phyloP scores from a whole-genome alignment of 768 basidiomycete species.

The Collybia sp. region DNA sequence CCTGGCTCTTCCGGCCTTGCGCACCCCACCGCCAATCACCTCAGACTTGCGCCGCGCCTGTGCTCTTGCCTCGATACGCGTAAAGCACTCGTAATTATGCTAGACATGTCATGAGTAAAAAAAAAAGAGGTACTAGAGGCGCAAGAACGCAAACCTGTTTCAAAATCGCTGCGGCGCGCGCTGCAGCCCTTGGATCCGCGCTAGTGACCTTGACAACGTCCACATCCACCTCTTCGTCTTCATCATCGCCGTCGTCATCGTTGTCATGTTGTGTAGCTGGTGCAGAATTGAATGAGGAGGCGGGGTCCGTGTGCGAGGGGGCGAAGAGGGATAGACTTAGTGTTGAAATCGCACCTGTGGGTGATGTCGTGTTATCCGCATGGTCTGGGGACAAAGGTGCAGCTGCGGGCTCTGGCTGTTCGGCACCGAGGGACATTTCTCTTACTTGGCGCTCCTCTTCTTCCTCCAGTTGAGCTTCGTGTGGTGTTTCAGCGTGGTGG shows the following conservation, averaged over 20 bases:
- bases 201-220: constrained; percentile 83
- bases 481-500: too few species aligned
- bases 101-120: constrained; percentile 18
- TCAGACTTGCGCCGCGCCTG: constrained; percentile 26
- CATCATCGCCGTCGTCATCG: constrained; percentile 33
- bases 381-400: constrained; percentile 1
- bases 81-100: constrained; percentile 86
- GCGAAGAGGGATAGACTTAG: too few species aligned
- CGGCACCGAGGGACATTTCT: constrained; percentile 10
- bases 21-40: constrained; percentile 30
- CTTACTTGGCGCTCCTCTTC: constrained; percentile 11
- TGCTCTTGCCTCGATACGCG: constrained; percentile 35
- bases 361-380: constrained; percentile 8
- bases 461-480: constrained; percentile 3
- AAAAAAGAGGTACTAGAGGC: background rate
- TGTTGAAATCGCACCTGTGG: too few species aligned
- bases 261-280: too few species aligned
- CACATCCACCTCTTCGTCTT: constrained; percentile 37
- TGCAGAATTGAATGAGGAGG: too few species aligned
- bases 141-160: constrained; percentile 58
- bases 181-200: constrained; percentile 81
- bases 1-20: constrained; percentile 11
- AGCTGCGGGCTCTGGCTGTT: too few species aligned
- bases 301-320: too few species aligned
- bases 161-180: constrained; percentile 89